Evolutionary conservation across 306 rosid genomes (phyloP).

Genomic region (Rosa multiflora): DNA sequence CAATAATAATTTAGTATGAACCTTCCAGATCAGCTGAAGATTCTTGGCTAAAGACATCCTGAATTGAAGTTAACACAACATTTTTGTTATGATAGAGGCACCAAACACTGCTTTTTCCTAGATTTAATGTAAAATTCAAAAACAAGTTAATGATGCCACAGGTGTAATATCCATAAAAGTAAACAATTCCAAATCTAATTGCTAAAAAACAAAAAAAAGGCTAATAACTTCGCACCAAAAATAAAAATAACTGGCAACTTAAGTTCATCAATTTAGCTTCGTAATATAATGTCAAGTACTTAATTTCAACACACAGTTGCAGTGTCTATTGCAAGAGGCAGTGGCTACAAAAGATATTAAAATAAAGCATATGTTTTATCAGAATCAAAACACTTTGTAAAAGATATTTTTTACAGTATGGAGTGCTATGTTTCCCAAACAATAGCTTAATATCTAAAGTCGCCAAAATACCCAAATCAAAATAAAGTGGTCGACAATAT

Average conservation of each 20-base stretch:
- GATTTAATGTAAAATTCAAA: conserved; percentile 18
- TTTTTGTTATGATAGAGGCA: conserved; percentile 94
- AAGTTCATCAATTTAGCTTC: neutral
- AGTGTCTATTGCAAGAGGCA: neutral
- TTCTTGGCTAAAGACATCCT: conserved; percentile 61
- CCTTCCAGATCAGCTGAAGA: conserved; percentile 31
- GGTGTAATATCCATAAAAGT: conserved; percentile 9
- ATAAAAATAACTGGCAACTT: neutral
- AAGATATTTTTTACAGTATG: neutral
- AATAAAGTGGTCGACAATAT: neutral
- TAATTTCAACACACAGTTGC: conserved; percentile 17
- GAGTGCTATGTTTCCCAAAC: conserved; percentile 2
- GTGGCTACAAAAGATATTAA: neutral
- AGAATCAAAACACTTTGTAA: neutral
- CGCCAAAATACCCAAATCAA: neutral
- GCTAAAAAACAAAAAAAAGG: neutral
- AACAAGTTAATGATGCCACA: conserved; percentile 18
- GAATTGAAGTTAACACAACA: conserved; percentile 52
- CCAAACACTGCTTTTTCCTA: conserved; percentile 75
- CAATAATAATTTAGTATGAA: conserved; percentile 41
- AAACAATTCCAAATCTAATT: neutral
- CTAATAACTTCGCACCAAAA: neutral
- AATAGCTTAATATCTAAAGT: conserved; percentile 2
- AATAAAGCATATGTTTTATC: neutral
- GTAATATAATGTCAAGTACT: conserved; percentile 15